Evolutionary conservation across 345 rosid genomes (phyloP), one percentile per base, ranked within the genome.

Genomic region (Ceriops decandra): DNA sequence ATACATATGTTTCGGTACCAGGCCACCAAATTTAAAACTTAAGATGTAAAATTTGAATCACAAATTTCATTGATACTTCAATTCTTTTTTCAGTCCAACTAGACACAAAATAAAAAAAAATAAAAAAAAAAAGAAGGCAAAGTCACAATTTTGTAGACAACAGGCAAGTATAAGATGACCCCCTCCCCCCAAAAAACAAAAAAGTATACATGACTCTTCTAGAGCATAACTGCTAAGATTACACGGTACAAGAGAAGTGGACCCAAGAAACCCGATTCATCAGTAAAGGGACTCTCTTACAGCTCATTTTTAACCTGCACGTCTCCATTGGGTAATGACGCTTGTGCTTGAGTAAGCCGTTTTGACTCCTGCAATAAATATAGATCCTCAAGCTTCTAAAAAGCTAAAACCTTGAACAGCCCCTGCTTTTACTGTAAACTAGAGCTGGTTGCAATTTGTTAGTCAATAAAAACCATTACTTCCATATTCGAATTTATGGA

Each of bases 301-400:
- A 68, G 78, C 77, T 93, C 97, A 22, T 74, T 33, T 77, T 93
- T 88, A 63, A 88, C 84, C 77, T 87, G 91, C 58, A 87, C 82
- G 68, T 93, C 97, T 68, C 98, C 97, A 80, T 93, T 91, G 52
- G 96, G 95, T 66, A 91, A 82, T 49, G 76, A 75, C 70, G 79
- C 87, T 77, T 89, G 97, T 7, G 88, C 79, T 62, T 89, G 96
- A 6, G 92, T 89, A 77, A 81, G 79, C 67, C 92, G 83, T 75
- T 88, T 95, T 10, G 84, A 68, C 79, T 91, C 98, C 98, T 93
- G 88, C 65, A 84, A 15, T 11, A 74, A 0, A 36, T 24, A 30
- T 76, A 26, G 16, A 62, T 24, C 53, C 32, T 35, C 52, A 77
- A 49, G 24, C 64, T 57, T 31, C 28, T 5, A 56, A 56, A 56